Percentiles rank a stretch among this genome's conserved stretches.
Conservation (phyloP, 2,329 filamentous ascomycete genomes). For the Zymoseptoria brevis region DNA sequence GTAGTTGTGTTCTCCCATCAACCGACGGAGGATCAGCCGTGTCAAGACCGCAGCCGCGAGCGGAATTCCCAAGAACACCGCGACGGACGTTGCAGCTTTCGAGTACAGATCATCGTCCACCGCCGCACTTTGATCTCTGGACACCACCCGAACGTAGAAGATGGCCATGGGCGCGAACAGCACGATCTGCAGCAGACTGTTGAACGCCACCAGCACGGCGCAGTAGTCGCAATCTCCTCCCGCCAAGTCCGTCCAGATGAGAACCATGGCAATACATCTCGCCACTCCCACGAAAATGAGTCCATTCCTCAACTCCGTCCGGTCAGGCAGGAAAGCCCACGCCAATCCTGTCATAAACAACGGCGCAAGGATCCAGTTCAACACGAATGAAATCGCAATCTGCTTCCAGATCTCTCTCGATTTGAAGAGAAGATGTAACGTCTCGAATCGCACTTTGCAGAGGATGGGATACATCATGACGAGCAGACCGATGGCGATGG, state of each 20-base stretch:
- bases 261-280: constrained; percentile 80
- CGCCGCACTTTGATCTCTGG: constrained; percentile 34
- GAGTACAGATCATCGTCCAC: constrained; percentile 29
- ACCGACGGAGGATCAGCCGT: constrained; percentile 51
- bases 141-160: constrained; percentile 57
- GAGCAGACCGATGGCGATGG: constrained; percentile 62
- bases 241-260: constrained; percentile 73
- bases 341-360: constrained; percentile 70
- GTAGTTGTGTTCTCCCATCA: constrained; percentile 55
- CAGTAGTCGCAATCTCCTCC: constrained; percentile 76
- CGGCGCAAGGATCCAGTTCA: constrained; percentile 80
- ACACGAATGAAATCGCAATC: constrained; percentile 63
- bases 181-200: constrained; percentile 42
- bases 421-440: constrained; percentile 58
- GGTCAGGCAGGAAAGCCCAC: constrained; percentile 52
- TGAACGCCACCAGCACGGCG: constrained; percentile 49
- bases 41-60: constrained; percentile 73
- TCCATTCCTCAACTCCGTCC: constrained; percentile 46
- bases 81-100: constrained; percentile 67
- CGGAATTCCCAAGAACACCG: constrained; percentile 74
- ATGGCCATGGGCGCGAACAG: constrained; percentile 39
- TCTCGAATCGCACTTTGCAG: constrained; percentile 76
- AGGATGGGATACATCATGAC: constrained; percentile 95
- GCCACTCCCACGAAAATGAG: constrained; percentile 77
- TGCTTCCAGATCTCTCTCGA: constrained; percentile 65